Evolutionary conservation across 495 filamentous ascomycete genomes (phyloP), one percentile per base, ranked within the genome.

Genomic region (Annulohypoxylon bovei): DNA sequence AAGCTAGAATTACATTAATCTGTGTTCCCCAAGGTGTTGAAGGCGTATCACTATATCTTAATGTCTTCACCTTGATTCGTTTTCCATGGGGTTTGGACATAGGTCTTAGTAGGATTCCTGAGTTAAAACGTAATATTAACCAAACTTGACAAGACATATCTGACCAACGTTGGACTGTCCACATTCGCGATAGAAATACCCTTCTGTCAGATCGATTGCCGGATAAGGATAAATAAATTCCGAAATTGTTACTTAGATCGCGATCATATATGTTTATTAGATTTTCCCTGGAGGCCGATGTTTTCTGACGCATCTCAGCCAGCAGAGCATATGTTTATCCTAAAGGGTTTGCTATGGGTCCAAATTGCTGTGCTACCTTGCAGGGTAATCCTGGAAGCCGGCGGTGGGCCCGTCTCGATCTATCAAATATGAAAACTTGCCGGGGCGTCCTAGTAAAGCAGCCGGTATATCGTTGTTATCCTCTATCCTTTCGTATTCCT

Each of bases 401-500:
- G 79, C 82, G 30, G 62, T 62, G 54, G 70, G 64, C 6, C 79
- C 80, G 46, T 81, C 78, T 50, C 82, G 67, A 42, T 80, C 57
- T n/a, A 80, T 44, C 63, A 82, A 20, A 60, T 81, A 84, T 20
- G 65, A 66, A 52, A 80, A 84, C 27, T 73, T 74, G 18, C 76
- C 73, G 1, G 59, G 70, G 7, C 80, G 67, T 1, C 68, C 53
- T 40, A 78, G 30, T 62, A 87, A 62, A 22, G 81, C 80, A 22
- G 27, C 27, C 30, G 85, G 85, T 55, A 86, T 63, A 56, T 87
- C 85, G 35, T 28, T 60, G 22, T 82, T 83, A 20, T 68, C 62
- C 12, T 85, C 81, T 16, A 85, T 68, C 28, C 81, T 74, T 6
- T 85, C 82, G 66, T 82, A 88, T 4, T 74, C 33, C 73, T 87